Conservation (phyloP, 306 rosid genomes). For the Corylus avellana region DNA sequence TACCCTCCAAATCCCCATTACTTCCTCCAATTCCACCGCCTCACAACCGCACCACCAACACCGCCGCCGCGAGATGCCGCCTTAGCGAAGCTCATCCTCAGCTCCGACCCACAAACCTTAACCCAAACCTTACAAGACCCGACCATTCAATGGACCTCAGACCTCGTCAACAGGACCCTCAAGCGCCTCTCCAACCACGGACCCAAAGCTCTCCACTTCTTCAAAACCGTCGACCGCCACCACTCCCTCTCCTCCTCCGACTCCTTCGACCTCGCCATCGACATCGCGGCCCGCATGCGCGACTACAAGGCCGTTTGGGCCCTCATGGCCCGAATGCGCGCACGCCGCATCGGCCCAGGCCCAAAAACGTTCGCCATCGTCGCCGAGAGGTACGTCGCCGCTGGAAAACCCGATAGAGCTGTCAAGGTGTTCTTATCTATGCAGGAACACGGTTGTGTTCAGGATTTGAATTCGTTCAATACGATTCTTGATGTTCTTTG, state of each 20-base stretch:
- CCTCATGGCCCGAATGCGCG: conserved; percentile 65
- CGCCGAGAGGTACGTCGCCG: conserved; percentile 75
- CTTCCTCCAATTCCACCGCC: conserved; percentile 9
- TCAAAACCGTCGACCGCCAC: conserved; percentile 58
- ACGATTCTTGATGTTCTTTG: conserved; percentile 72
- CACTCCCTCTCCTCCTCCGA: conserved; percentile 53
- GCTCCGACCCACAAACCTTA: conserved; percentile 54
- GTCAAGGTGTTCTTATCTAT: conserved; percentile 61
- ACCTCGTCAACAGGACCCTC: conserved; percentile 54
- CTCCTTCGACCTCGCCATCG: conserved; percentile 69
- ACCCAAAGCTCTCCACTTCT: conserved; percentile 79
- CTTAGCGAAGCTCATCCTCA: conserved; percentile 52
- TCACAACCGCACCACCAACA: conserved; percentile 18
- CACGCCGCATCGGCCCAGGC: conserved; percentile 61
- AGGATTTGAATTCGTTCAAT: conserved; percentile 70
- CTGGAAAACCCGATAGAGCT: conserved; percentile 78
- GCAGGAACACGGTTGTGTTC: conserved; percentile 71
- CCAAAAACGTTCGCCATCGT: conserved; percentile 73
- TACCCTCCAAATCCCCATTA: conserved; percentile 7
- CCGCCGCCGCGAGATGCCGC: conserved; percentile 26
- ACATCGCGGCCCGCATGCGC: conserved; percentile 76
- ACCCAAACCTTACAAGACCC: conserved; percentile 40
- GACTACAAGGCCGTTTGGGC: conserved; percentile 70
- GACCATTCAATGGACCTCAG: conserved; percentile 51
- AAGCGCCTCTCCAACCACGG: conserved; percentile 85